A percentile compares a stretch with the other conserved stretches of the same genome.
Evolutionary conservation across 306 rosid species (phyloP).

Genomic region (Castanea mollissima): DNA sequence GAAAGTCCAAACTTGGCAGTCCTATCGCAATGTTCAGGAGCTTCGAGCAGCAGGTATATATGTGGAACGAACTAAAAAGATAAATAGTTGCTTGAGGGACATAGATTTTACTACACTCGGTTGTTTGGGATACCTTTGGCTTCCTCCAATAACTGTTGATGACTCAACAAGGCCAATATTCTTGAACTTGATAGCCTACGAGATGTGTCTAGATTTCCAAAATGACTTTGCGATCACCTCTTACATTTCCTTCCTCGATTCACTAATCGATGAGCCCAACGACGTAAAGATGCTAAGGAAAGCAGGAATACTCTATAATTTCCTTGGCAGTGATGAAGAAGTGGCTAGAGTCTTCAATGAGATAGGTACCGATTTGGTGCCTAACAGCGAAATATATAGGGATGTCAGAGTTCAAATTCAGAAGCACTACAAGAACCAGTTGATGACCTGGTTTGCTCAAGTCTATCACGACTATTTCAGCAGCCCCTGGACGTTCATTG

Average conservation of each 20-base stretch:
- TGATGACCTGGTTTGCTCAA: slow-evolving; percentile 31
- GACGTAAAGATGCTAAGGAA: slow-evolving; percentile 13
- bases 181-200: slow-evolving; percentile 26
- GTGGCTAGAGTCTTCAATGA: slow-evolving; percentile 18
- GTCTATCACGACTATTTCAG: slow-evolving; percentile 16
- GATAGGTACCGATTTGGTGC: slow-evolving; percentile 11
- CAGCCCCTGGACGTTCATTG: slow-evolving; percentile 27
- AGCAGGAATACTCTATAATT: neutral
- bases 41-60: slow-evolving; percentile 12
- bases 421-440: neutral
- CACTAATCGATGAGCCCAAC: slow-evolving; percentile 3
- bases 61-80: neutral
- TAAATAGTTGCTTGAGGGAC: neutral
- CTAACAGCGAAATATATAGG: neutral
- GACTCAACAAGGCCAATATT: slow-evolving; percentile 14
- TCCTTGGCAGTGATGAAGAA: slow-evolving; percentile 8
- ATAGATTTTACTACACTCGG: neutral
- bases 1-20: neutral
- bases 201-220: slow-evolving; percentile 16
- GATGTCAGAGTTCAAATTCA: neutral
- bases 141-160: slow-evolving; percentile 14
- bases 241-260: slow-evolving; percentile 14
- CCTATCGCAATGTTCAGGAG: slow-evolving; percentile 18
- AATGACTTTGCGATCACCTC: slow-evolving; percentile 3
- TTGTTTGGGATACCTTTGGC: slow-evolving; percentile 1